Percentiles rank a stretch among this genome's conserved stretches.
phyloP scores from a whole-genome alignment of 2,329 filamentous ascomycete species.

The Botrytis tulipae region DNA sequence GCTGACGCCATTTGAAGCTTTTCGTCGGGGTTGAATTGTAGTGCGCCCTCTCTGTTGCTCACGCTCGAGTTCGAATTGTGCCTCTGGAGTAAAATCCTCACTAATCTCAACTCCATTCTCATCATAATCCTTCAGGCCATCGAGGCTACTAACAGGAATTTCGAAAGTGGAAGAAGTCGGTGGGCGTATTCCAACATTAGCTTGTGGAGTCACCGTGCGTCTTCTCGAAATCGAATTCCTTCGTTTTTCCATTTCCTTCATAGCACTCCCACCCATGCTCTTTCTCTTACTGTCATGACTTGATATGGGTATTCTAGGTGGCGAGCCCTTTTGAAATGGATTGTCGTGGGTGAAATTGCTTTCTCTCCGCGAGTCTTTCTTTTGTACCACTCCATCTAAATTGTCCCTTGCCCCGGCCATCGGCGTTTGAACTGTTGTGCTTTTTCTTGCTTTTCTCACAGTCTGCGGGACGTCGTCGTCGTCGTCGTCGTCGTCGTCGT shows the following conservation, averaged over 20 bases:
- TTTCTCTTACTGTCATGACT: slow-evolving; percentile 49
- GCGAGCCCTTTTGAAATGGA: slow-evolving; percentile 85
- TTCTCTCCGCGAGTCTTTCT: slow-evolving; percentile 41
- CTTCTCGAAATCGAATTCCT: slow-evolving; percentile 46
- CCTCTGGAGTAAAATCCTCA: slow-evolving; percentile 93
- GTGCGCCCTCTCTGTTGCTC: slow-evolving; percentile 59
- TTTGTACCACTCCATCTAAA: slow-evolving; percentile 41
- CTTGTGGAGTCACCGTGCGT: slow-evolving; percentile 47
- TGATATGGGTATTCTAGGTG: slow-evolving; percentile 53
- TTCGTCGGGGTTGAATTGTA: slow-evolving; percentile 44
- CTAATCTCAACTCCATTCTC: slow-evolving; percentile 60
- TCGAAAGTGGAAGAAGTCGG: slow-evolving; percentile 59
- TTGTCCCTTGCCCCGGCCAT: slow-evolving; percentile 55
- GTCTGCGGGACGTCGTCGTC: slow-evolving; percentile 45
- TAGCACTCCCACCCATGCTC: slow-evolving; percentile 39
- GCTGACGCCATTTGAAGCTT: slow-evolving; percentile 48
- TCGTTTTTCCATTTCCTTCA: slow-evolving; percentile 41
- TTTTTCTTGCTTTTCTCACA: slow-evolving; percentile 51
- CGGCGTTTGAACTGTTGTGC: slow-evolving; percentile 43
- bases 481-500: slow-evolving; percentile 46
- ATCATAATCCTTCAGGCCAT: slow-evolving; percentile 43
- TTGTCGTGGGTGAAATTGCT: slow-evolving; percentile 86
- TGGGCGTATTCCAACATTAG: slow-evolving; percentile 52
- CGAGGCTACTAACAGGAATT: slow-evolving; percentile 48
- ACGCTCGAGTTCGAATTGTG: slow-evolving; percentile 74